A percentile compares a stretch with the other conserved stretches of the same genome.
These are phyloP conservation scores for Starmerella potacharoeniae DNA, from an alignment of 805 yeast species.

Conservation along the genomic window DNA sequence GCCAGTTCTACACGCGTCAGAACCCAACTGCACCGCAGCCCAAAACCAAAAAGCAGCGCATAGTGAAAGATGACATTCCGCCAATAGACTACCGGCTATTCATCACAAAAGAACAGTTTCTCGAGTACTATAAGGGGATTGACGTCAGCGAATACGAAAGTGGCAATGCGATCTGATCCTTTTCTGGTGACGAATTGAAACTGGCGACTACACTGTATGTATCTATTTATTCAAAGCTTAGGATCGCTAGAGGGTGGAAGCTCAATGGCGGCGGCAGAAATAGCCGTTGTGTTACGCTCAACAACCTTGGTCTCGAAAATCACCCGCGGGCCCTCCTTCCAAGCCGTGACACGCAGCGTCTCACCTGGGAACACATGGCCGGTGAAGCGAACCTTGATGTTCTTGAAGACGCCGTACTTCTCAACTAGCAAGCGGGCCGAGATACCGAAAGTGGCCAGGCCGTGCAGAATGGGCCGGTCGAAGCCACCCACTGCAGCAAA, in stretches of 20 bases:
- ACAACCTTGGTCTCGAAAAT: slow-evolving; percentile 72
- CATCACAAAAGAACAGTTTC: slow-evolving; percentile 41
- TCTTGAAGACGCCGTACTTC: slow-evolving; percentile 68
- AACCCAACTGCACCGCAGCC: slow-evolving; percentile 80
- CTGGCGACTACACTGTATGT: too few relatives aligned
- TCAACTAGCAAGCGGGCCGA: slow-evolving; percentile 65
- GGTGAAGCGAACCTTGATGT: slow-evolving; percentile 81
- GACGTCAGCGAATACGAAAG: slow-evolving; percentile 21
- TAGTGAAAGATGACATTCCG: slow-evolving; percentile 43
- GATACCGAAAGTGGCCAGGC: slow-evolving; percentile 79
- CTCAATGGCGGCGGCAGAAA: slow-evolving; percentile 78
- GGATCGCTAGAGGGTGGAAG: slow-evolving; percentile 28
- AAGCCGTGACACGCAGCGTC: slow-evolving; percentile 63
- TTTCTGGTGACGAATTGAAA: too few relatives aligned
- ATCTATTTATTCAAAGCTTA: slow-evolving; percentile 17
- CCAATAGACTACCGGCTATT: slow-evolving; percentile 45
- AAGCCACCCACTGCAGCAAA: slow-evolving; percentile 84
- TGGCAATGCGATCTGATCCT: background rate
- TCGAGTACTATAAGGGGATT: slow-evolving; percentile 38
- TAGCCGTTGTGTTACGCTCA: slow-evolving; percentile 67
- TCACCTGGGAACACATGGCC: slow-evolving; percentile 94
- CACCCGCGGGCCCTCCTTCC: slow-evolving; percentile 66
- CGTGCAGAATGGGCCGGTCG: slow-evolving; percentile 81
- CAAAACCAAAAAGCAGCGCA: slow-evolving; percentile 49
- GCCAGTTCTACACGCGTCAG: slow-evolving; percentile 76